Evolutionary conservation across 441 rosid genomes (phyloP).

Genomic region (Geranium incanum): DNA sequence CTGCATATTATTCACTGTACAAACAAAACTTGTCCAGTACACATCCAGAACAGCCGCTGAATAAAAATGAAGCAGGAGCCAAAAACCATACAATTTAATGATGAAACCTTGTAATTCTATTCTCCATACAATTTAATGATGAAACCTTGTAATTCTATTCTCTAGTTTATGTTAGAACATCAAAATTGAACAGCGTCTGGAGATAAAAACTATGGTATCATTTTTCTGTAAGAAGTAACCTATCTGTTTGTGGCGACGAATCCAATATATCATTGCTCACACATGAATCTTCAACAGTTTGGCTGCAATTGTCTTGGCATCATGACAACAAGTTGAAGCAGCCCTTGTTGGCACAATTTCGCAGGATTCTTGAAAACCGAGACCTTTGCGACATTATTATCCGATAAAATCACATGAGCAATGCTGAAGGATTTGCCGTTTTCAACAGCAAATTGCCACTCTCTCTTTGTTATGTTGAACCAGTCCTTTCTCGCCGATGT

Average conservation of each 20-base stretch:
- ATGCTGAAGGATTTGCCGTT: constrained; percentile 59
- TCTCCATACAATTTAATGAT: too few relatives aligned
- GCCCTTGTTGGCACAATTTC: constrained; percentile 63
- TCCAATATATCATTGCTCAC: background rate
- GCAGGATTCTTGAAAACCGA: constrained; percentile 49
- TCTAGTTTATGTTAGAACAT: too few relatives aligned
- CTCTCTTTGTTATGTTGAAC: constrained; percentile 68
- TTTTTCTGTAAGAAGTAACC: too few relatives aligned
- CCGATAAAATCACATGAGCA: constrained; percentile 51
- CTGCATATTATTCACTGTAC: too few relatives aligned
- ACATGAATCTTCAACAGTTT: constrained; percentile 16
- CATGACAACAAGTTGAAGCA: constrained; percentile 56
- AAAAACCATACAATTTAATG: too few relatives aligned
- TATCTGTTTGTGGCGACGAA: background rate
- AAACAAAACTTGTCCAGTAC: too few relatives aligned
- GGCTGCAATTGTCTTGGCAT: constrained; percentile 38
- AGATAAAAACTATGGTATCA: too few relatives aligned
- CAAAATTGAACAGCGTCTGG: too few relatives aligned
- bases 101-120: too few relatives aligned
- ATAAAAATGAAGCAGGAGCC: too few relatives aligned
- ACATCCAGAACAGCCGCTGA: too few relatives aligned
- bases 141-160: too few relatives aligned
- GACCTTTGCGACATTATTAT: constrained; percentile 49
- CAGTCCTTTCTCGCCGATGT: constrained; percentile 60
- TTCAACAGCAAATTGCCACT: constrained; percentile 78